Evolutionary conservation across 306 rosid species (phyloP).

Genomic region (Cotoneaster glaucophyllus): DNA sequence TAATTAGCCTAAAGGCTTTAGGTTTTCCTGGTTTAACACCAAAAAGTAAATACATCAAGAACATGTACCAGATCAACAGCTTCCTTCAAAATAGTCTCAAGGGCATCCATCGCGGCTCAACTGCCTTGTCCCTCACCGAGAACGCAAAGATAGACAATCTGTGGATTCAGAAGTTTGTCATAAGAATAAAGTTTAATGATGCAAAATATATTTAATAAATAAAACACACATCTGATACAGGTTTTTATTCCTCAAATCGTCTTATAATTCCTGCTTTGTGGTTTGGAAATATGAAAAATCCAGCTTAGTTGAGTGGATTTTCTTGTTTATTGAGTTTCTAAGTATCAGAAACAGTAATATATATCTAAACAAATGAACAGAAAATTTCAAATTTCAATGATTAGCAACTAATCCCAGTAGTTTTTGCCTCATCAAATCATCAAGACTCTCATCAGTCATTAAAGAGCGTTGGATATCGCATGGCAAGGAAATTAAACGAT

Average conservation of each 20-base stretch:
- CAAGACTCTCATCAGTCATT: neutral
- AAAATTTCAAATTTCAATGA: neutral
- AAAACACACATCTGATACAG: neutral
- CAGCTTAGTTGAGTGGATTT: neutral
- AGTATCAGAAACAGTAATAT: neutral
- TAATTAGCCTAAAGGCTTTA: neutral
- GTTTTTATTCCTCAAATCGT: neutral
- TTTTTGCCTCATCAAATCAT: neutral
- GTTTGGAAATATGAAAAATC: neutral
- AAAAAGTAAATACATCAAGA: neutral
- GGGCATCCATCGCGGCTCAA: slow-evolving; percentile 10
- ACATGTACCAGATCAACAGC: slow-evolving; percentile 16
- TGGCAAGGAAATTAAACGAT: neutral
- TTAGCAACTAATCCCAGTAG: neutral
- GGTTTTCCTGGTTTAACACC: neutral
- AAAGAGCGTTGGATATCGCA: neutral
- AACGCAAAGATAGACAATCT: neutral
- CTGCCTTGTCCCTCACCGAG: neutral
- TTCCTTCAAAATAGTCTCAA: slow-evolving; percentile 15
- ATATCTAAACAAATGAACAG: neutral
- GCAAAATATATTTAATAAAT: neutral
- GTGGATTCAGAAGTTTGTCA: neutral
- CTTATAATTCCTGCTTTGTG: neutral
- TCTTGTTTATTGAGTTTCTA: neutral
- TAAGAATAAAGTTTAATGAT: neutral